Evolutionary conservation across 1,284 basidiomycete genomes (phyloP), one percentile per base, ranked within the genome.

Genomic region (Moniliophthora roreri): DNA sequence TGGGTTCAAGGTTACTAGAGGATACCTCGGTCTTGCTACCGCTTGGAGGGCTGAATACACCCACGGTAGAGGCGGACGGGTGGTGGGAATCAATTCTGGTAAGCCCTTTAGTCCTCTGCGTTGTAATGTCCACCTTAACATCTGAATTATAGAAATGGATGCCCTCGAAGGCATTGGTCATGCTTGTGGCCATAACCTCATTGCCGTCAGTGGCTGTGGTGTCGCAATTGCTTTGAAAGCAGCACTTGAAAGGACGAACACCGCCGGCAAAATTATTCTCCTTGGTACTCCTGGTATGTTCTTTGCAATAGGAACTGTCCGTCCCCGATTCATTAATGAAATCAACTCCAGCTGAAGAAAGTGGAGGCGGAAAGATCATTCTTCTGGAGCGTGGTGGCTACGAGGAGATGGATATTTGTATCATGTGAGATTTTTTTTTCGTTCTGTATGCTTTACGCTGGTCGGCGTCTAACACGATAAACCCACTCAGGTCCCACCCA

Each of bases 171-270:
- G 78, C 16, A 74, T 87, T 48, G 85, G 85, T 4, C 85, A 87
- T 65, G 85, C 81, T 0, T 94, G 92, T 62, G 91, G 91, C 0
- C 91, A 95, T 65, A 93, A 93, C 66, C 76, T 95, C 52, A 95
- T 95, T 54, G 91, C 91, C 28, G 84, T 89, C 53, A 79, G 83
- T 49, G 93, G 92, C 23, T 82, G 92, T 20, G 92, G 86, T 10
- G 80, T 89, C 13, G 85, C 91, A 7, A 68, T 92, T 48, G 87
- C 84, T 4, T 72, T 91, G 50, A 88, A 86, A 62, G 76, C 78
- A 26, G 86, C 86, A 5, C 68, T 94, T 62, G 70, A 82, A 64
- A 74, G 81, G 53, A 80, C 86, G 61, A 69, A 84, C 60, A 75
- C 91, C 36, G 62, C 84, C 1, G 93, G 91, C 1, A 89, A 78